Evolutionary conservation across 2,329 filamentous ascomycete species (phyloP).

Genomic region (Fusarium sp.): DNA sequence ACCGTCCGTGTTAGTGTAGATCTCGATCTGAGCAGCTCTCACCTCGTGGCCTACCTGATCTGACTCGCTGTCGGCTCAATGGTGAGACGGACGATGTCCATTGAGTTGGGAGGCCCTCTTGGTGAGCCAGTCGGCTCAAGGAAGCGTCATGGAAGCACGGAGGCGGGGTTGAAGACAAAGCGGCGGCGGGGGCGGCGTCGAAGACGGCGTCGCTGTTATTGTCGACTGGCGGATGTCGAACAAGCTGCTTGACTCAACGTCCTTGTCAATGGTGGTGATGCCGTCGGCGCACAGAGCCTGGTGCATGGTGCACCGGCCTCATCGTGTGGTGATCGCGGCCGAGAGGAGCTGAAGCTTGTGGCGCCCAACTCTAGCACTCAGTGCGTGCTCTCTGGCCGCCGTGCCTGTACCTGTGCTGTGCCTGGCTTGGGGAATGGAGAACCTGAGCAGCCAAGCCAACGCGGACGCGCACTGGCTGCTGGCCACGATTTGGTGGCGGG

Average conservation of each 20-base stretch:
- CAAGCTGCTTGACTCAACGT: slow-evolving; percentile 33
- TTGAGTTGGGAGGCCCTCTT: slow-evolving; percentile 32
- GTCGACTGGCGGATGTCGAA: slow-evolving; percentile 6
- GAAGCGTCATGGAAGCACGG: slow-evolving; percentile 23
- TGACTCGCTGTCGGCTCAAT: slow-evolving; percentile 41
- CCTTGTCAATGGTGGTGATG: slow-evolving; percentile 19
- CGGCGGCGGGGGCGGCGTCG: slow-evolving; percentile 9
- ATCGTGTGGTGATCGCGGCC: slow-evolving; percentile 16
- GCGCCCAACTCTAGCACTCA: slow-evolving; percentile 26
- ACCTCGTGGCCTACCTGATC: slow-evolving; percentile 36
- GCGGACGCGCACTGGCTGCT: background rate
- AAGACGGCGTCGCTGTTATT: slow-evolving; percentile 12
- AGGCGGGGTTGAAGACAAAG: slow-evolving; percentile 16
- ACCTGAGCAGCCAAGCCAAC: background rate
- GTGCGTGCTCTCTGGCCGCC: background rate
- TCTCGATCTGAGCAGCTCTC: slow-evolving; percentile 41
- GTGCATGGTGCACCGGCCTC: slow-evolving; percentile 31
- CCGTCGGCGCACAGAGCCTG: slow-evolving; percentile 23
- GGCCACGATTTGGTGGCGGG: slow-evolving; percentile 3
- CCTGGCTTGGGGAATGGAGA: background rate
- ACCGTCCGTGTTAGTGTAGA: slow-evolving; percentile 42
- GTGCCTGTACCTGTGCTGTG: background rate
- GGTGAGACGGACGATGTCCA: slow-evolving; percentile 33
- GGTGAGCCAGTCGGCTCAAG: slow-evolving; percentile 28
- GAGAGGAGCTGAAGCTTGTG: slow-evolving; percentile 30